Evolutionary conservation across 257 asterid genomes (phyloP).

Genomic region (Solanum arcanum): DNA sequence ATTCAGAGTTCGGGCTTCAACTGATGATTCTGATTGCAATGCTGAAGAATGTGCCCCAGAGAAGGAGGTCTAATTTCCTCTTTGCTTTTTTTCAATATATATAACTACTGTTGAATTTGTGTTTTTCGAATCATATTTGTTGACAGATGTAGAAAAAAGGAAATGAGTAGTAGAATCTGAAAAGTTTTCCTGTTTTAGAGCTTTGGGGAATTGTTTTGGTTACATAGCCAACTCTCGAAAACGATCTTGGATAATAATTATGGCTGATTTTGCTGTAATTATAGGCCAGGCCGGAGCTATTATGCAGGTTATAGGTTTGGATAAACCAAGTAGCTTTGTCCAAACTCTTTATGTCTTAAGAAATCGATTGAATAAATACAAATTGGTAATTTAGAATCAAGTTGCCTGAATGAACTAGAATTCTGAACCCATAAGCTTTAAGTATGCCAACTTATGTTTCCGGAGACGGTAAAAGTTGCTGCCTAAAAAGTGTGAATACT

Average conservation of each 20-base stretch:
- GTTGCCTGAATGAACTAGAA: not conserved
- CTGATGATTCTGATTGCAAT: conserved; percentile 61
- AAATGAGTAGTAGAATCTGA: not conserved
- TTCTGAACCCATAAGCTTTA: not conserved
- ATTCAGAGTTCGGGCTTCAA: conserved; percentile 30
- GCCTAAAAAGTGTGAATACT: not conserved
- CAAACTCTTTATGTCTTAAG: not conserved
- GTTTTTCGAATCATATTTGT: not conserved
- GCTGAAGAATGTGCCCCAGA: conserved; percentile 93
- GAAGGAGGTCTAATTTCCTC: conserved; percentile 52
- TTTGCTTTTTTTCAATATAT: not conserved
- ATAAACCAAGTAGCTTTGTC: not conserved
- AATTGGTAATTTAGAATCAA: not conserved
- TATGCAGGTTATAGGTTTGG: not conserved
- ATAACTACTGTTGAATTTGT: not conserved
- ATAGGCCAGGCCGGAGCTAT: not conserved
- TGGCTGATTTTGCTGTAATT: not conserved
- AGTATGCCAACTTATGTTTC: not conserved
- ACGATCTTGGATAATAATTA: not conserved
- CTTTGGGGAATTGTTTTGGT: not conserved
- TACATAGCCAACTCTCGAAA: not conserved
- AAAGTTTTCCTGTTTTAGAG: no score
- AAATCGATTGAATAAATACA: not conserved
- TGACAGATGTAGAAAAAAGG: not conserved
- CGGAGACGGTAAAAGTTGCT: not conserved